Evolutionary conservation across 495 filamentous ascomycete genomes (phyloP).

Genomic region (Beverwykella pulmonaria): DNA sequence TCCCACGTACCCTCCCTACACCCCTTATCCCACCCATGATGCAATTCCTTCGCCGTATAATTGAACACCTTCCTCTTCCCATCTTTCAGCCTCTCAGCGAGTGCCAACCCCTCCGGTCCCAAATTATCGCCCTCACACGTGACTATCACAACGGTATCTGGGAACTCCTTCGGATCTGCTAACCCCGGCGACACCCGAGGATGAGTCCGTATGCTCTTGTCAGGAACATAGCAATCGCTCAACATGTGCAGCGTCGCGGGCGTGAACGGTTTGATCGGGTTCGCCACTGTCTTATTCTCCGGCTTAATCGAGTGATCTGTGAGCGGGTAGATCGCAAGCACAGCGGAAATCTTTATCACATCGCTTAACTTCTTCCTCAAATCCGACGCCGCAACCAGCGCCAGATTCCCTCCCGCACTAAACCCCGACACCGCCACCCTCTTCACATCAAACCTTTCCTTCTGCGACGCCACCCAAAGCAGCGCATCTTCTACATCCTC

Average conservation of each 20-base stretch:
- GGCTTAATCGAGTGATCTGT: conserved; percentile 1
- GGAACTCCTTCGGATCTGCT: conserved; percentile 47
- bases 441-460: conserved; percentile 37
- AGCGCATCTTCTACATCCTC: conserved; percentile 50
- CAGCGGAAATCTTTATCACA: not conserved
- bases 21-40: conserved; percentile 42
- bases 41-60: conserved; percentile 49
- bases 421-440: conserved; percentile 78
- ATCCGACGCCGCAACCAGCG: conserved; percentile 48
- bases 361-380: not conserved
- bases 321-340: conserved; percentile 7
- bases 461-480: conserved; percentile 41
- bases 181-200: conserved; percentile 54
- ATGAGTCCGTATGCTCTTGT: conserved; percentile 39
- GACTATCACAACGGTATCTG: conserved; percentile 50
- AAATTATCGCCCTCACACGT: conserved; percentile 51
- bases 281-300: not conserved
- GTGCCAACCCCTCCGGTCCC: conserved; percentile 49
- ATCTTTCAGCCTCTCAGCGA: conserved; percentile 45
- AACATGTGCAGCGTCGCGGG: not conserved
- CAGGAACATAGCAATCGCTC: conserved; percentile 4
- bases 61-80: conserved; percentile 46
- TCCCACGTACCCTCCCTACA: conserved; percentile 6
- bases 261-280: not conserved
- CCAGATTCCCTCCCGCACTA: conserved; percentile 81